These are phyloP conservation scores for Taphrina wiesneri DNA, from an alignment of 1,139 yeast species.

Conservation along the genomic window DNA sequence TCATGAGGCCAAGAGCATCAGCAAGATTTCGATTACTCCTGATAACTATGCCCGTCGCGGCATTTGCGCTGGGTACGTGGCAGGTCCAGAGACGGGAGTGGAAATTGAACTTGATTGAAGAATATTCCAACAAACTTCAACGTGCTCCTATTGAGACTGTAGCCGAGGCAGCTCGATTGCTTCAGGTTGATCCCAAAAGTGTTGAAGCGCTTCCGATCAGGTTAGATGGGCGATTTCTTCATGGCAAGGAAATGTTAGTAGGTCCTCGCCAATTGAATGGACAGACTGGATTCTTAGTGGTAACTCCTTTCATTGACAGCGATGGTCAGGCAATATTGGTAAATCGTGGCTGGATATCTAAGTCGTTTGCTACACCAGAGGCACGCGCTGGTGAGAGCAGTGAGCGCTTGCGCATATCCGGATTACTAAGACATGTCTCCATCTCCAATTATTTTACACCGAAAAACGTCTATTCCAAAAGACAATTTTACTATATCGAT, in stretches of 20 bases:
- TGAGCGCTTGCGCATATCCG: neutral
- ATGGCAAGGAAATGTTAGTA: constrained; percentile 82
- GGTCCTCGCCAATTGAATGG: constrained; percentile 86
- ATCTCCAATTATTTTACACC: constrained; percentile 18
- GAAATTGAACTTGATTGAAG: constrained; percentile 83
- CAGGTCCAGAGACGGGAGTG: constrained; percentile 80
- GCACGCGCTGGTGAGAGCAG: constrained; percentile 53
- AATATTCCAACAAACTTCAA: constrained; percentile 77
- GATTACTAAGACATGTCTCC: neutral
- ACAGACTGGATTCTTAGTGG: constrained; percentile 71
- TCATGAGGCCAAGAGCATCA: neutral
- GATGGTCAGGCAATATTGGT: constrained; percentile 63
- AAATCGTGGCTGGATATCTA: constrained; percentile 91
- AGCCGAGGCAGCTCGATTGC: constrained; percentile 38
- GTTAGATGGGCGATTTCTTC: constrained; percentile 74
- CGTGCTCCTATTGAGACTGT: constrained; percentile 74
- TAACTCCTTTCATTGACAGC: constrained; percentile 72
- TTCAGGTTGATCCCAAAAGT: constrained; percentile 41
- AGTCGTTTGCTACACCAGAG: constrained; percentile 66
- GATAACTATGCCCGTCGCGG: constrained; percentile 80
- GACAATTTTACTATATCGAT: constrained; percentile 59
- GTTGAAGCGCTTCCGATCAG: constrained; percentile 62
- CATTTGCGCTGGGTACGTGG: constrained; percentile 91
- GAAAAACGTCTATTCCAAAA: neutral
- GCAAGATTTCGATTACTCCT: constrained; percentile 35